phyloP scores from a whole-genome alignment of 441 rosid species.

The Erodium moschatum region DNA sequence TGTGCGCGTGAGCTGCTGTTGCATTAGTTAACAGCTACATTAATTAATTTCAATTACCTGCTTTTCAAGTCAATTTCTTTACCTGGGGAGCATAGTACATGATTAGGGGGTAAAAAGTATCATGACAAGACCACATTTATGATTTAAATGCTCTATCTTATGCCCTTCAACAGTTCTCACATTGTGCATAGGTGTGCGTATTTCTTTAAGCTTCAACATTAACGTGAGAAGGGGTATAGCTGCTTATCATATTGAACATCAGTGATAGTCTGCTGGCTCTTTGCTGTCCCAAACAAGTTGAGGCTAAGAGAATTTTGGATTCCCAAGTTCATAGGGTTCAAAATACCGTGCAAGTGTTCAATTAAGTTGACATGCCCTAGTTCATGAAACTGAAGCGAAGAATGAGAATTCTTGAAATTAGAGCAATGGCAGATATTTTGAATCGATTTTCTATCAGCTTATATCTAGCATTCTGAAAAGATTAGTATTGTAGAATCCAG shows the following conservation, averaged over 20 bases:
- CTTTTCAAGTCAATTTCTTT: neutral
- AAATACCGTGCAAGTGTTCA: too few relatives aligned
- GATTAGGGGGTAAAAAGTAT: neutral
- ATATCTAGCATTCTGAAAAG: neutral
- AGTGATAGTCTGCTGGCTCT: too few relatives aligned
- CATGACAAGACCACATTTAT: neutral
- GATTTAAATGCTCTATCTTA: neutral
- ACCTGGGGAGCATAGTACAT: neutral
- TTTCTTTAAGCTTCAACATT: neutral
- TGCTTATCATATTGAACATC: constrained; percentile 5
- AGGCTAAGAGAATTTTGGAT: too few relatives aligned
- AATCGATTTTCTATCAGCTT: neutral
- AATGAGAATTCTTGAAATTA: neutral
- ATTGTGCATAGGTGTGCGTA: neutral
- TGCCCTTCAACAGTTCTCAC: neutral
- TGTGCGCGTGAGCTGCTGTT: neutral
- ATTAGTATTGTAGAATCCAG: neutral
- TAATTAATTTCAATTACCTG: neutral
- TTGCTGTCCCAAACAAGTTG: too few relatives aligned
- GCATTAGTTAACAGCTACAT: neutral
- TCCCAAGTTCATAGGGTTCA: too few relatives aligned
- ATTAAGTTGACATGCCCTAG: too few relatives aligned
- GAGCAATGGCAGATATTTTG: neutral
- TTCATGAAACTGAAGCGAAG: too few relatives aligned
- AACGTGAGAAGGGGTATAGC: constrained; percentile 4